Evolutionary conservation across 2,329 filamentous ascomycete species (phyloP), one percentile per base, ranked within the genome.

Genomic region (Ophiostoma sp.): DNA sequence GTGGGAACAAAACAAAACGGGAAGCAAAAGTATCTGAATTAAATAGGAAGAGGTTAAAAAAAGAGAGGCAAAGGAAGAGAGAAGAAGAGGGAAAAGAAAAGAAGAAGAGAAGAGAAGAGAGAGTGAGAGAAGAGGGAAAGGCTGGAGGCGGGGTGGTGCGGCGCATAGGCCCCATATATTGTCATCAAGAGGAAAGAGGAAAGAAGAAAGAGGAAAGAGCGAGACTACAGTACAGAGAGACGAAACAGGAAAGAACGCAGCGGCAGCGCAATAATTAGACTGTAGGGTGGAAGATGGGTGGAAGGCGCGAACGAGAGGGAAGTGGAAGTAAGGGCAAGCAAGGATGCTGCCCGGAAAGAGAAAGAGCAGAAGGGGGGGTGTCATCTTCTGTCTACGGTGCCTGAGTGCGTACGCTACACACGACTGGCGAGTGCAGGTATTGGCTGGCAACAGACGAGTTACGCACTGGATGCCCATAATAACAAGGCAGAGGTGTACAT

Each of bases 121-220:
- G n/a, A 57, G 10, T 17, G 57, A 41, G 31, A n/a, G 31, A 44
- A 33, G 60, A 39, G 35, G n/a, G 35, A 65, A 11, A 64, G 60
- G 62, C 7, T 65, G 62, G 35, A 27, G 62, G 62, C 35, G 62
- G 62, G 62, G 62, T 65, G 62, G 62, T 65, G 35, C 33, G 35
- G 62, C 62, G 62, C 20, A n/a, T n/a, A 23, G 23, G 62, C 33
- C 62, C 62, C 62, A 65, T 65, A 39, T 23, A 64, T 57, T 57
- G 52, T 27, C 57, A 62, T 62, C 27, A 65, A 52, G 36, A 48
- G 44, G 44, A n/a, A 48, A 48, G 44, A 48, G 13, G 39, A 41
- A 41, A 48, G 44, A 48, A 3, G 39, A 41, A 41, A 20, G 20
- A 31, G 31, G 33, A 65, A 69, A 52, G 62, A 54, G 36, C 20